Evolutionary conservation across 371 early-diverging fungal genomes (phyloP).

Genomic region (Mortierella sp.): DNA sequence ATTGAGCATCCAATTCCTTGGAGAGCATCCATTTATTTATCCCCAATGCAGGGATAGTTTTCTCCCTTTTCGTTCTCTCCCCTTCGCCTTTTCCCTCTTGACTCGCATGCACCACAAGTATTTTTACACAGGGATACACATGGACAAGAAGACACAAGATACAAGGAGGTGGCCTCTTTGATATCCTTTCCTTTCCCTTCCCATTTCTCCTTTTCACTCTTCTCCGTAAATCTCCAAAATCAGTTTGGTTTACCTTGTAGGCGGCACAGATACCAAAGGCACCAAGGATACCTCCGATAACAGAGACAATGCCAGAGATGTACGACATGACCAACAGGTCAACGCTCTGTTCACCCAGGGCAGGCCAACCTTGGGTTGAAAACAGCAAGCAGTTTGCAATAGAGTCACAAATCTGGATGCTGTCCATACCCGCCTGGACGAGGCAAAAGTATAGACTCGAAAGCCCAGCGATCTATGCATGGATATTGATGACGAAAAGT

Average conservation of each 20-base stretch:
- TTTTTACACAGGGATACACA: neutral
- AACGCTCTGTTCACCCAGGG: slow-evolving; percentile 35
- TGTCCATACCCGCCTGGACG: slow-evolving; percentile 33
- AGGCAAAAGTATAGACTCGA: slow-evolving; percentile 52
- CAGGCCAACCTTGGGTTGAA: slow-evolving; percentile 52
- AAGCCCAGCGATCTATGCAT: slow-evolving; percentile 29
- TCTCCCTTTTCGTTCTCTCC: neutral
- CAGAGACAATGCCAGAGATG: slow-evolving; percentile 40
- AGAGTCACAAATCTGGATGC: slow-evolving; percentile 29
- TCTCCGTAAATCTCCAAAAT: neutral
- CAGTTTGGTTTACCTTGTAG: slow-evolving; percentile 33
- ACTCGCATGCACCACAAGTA: neutral
- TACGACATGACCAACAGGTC: slow-evolving; percentile 52
- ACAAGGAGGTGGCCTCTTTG: neutral
- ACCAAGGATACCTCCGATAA: slow-evolving; percentile 35
- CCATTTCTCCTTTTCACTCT: neutral
- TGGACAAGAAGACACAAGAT: neutral
- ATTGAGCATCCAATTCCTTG: neutral
- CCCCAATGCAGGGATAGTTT: neutral
- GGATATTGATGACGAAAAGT: neutral
- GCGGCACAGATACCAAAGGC: slow-evolving; percentile 41
- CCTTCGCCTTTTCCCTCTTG: neutral
- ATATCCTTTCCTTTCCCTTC: neutral
- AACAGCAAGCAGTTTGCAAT: slow-evolving; percentile 39
- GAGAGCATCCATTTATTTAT: neutral